Percentiles rank a stretch among this genome's conserved stretches.
These are phyloP conservation scores for Rhodotorula sphaerocarpa DNA, from an alignment of 768 basidiomycete species.

Conservation along the genomic window DNA sequence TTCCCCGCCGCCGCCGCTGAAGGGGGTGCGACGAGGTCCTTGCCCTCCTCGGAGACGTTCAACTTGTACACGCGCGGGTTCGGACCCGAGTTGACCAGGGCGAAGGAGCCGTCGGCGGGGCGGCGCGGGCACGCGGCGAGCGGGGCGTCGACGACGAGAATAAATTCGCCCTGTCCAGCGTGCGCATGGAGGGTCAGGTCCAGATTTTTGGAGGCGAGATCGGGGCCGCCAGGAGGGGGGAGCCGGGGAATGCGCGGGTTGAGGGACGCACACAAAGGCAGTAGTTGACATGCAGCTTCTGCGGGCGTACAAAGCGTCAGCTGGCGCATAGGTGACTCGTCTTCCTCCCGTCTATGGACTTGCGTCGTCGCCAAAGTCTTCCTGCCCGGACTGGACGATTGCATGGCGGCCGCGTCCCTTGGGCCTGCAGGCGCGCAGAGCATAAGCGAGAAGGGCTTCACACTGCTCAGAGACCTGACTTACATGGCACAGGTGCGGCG, in stretches of 20 bases:
- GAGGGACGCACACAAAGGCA: constrained; percentile 23
- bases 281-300: constrained; percentile 15
- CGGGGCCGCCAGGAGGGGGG: too few species aligned
- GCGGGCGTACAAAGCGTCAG: not conserved
- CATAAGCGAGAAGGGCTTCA: too few species aligned
- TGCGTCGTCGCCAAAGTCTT: not conserved
- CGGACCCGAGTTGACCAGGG: constrained; percentile 11
- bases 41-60: constrained; percentile 5
- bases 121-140: constrained; percentile 14
- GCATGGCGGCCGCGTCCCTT: constrained; percentile 1
- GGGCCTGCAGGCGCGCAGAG: not conserved
- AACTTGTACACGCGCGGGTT: constrained; percentile 20
- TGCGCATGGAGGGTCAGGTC: too few species aligned
- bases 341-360: too few species aligned
- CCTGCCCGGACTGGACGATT: not conserved
- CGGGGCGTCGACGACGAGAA: constrained; percentile 24
- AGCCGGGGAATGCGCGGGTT: too few species aligned
- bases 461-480: too few species aligned
- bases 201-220: too few species aligned
- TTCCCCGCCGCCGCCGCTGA: not conserved
- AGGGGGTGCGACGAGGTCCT: not conserved
- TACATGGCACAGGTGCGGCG: too few species aligned
- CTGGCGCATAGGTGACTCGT: too few species aligned
- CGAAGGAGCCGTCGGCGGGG: constrained; percentile 14
- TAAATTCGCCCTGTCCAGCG: constrained; percentile 34